Evolutionary conservation across 768 basidiomycete species (phyloP), one percentile per base, ranked within the genome.

Genomic region (Tephrocybe sp.): DNA sequence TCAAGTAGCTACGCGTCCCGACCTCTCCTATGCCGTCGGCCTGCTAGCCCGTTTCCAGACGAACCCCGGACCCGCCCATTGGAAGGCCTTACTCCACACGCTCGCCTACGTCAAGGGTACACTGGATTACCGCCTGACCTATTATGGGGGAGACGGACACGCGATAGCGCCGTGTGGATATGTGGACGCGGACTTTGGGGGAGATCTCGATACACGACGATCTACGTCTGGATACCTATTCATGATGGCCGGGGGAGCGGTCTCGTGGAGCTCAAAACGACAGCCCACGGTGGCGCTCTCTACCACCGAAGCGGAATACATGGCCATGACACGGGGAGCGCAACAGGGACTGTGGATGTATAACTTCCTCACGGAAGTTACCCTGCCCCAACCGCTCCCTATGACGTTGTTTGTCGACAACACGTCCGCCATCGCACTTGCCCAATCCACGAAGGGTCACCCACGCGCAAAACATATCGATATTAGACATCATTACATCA

Each of bases 81-180:
- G 70, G 70, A 58, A 64, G 2, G 70, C 70, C 1, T 56, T 69
- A 15, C 61, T 68, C 22, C 69, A 69, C 45, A 36, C 72, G 18
- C 56, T 71, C 13, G 50, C 58, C 0, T 73, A 73, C 49, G 42
- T 75, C 38, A 68, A 69, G 37, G 66, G 69, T 5, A 68, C 69
- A 0, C 40, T 57, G 1, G 47, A 64, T 46, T 58, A 53, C 19
- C 34, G 43, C 4, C 55, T 69, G 39, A 61, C 50, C 8, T 64
- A 59, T 40, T 15, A 49, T 27, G 23, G 50, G 19, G 3, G 7
- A 31, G 27, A 4, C 19, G 22, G 3, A 27, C 2, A 10, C 5
- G 6, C 11, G 11, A 42, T 39, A 7, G 34, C 19, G 15, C 58
- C 60, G 0, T 29, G 50, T 1, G 47, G 53, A 0, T 57, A 53